Base-by-base conservation (phyloP, 495 filamentous ascomycete genomes). In the Lasiosphaeria hispida region DNA sequence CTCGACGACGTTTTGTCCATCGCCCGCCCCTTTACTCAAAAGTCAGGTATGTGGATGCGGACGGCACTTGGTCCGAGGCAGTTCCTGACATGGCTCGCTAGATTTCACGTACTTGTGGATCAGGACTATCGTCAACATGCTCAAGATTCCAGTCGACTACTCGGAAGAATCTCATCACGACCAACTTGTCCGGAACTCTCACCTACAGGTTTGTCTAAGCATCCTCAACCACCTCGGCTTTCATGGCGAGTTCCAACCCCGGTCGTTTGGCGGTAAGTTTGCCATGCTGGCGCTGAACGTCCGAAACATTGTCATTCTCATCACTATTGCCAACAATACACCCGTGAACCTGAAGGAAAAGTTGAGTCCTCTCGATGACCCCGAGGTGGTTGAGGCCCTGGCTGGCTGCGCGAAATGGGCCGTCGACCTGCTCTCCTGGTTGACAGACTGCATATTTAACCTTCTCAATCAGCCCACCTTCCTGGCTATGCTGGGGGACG, bases 1-100 rank as follows among this genome's bases (percentile, higher is more conserved):
- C 87, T 79, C 52, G 91, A 96, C 66, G 91, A 96, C 65, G 75
- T 92, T 15, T 69, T 95, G 30, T 84, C 89, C 33, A 77, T 87
- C 10, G 80, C 85, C 18, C 76, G 83, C 65, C 72, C 80, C 58
- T 80, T 74, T 56, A 64, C 71, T 0, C 68, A 72, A 9, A 72
- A 59, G 64, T 64, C 75, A 59, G 62, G 66, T 37, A 34, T 33
- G 9, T 37, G 11, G 18, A 17, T 14, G 8, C 36, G 17, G 43
- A 13, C 14, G 48, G 4, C 1, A 40, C 30, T 5, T 55, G 36
- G 42, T 45, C 57, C 30, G 47, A 19, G 44, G 55, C 48, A 42
- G 18, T 43, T 74, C 70, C 76, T 62, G 77, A 68, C 56, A 74
- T 75, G 66, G 60, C 60, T 11, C 13, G 0, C 10, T 41, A 72